phyloP scores from a whole-genome alignment of 108 stramenopile genomes.

The Nannochloropsis oceanica region DNA sequence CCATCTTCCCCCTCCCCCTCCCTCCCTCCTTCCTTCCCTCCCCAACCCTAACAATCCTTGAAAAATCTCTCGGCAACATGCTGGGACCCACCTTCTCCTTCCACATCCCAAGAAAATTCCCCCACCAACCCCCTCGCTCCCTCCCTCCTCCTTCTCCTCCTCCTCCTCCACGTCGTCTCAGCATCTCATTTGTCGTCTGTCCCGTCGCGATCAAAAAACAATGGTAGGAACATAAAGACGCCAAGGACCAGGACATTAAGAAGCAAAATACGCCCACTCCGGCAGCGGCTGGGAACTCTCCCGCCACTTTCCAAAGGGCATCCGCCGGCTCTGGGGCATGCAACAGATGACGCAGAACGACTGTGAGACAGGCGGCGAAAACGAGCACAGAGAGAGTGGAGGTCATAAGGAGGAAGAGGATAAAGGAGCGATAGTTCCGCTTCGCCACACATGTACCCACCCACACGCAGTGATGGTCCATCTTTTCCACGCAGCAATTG shows the following conservation, averaged over 20 bases:
- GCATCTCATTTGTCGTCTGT: slow-evolving; percentile 15
- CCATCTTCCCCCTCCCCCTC: background rate
- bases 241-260: background rate
- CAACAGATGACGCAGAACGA: background rate
- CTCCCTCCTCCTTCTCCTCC: no score
- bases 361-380: background rate
- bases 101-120: background rate
- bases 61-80: background rate
- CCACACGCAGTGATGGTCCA: slow-evolving; percentile 54
- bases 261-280: background rate
- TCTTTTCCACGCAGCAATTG: slow-evolving; percentile 42
- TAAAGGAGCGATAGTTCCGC: slow-evolving; percentile 41
- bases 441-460: slow-evolving; percentile 42
- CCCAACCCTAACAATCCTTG: background rate
- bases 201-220: background rate
- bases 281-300: background rate
- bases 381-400: background rate
- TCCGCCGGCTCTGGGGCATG: background rate
- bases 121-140: background rate
- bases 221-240: slow-evolving; percentile 5
- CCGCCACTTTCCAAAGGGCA: background rate
- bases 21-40: background rate
- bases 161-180: background rate
- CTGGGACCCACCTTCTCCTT: background rate
- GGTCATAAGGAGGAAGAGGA: slow-evolving; percentile 23